Percentiles rank a stretch among this genome's conserved stretches.
These are phyloP conservation scores for Nemania sp. DNA, from an alignment of 2,329 filamentous ascomycete species.

Conservation along the genomic window DNA sequence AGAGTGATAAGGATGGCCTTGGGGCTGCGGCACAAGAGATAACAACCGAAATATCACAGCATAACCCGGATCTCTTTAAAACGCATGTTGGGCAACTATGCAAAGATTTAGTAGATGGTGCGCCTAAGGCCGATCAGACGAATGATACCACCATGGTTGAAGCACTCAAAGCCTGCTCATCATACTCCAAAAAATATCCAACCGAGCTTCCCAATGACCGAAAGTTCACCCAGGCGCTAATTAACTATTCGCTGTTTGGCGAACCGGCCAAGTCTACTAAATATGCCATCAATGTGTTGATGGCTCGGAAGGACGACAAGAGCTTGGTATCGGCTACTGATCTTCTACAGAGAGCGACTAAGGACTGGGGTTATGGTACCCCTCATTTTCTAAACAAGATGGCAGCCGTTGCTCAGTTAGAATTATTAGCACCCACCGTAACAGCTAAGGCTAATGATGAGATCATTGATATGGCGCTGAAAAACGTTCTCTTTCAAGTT, in stretches of 20 bases:
- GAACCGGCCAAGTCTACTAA: slow-evolving; percentile 83
- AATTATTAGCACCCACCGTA: slow-evolving; percentile 72
- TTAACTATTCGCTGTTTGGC: slow-evolving; percentile 81
- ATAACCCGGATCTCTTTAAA: slow-evolving; percentile 88
- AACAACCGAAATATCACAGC: slow-evolving; percentile 86
- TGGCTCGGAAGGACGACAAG: slow-evolving; percentile 74
- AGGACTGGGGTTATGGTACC: slow-evolving; percentile 72
- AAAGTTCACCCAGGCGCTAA: slow-evolving; percentile 79
- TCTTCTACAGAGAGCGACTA: slow-evolving; percentile 74
- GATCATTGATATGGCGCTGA: slow-evolving; percentile 78
- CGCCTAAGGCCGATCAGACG: slow-evolving; percentile 67
- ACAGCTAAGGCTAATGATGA: slow-evolving; percentile 73
- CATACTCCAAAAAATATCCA: slow-evolving; percentile 84
- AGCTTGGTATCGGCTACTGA: slow-evolving; percentile 82
- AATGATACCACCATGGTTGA: slow-evolving; percentile 81
- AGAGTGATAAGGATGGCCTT: slow-evolving; percentile 78
- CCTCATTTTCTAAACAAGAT: slow-evolving; percentile 77
- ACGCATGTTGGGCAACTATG: slow-evolving; percentile 91
- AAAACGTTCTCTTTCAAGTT: slow-evolving; percentile 72
- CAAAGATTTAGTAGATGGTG: slow-evolving; percentile 79
- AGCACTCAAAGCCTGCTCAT: slow-evolving; percentile 90
- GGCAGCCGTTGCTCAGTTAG: slow-evolving; percentile 72
- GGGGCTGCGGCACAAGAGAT: slow-evolving; percentile 83
- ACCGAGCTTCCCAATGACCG: slow-evolving; percentile 80
- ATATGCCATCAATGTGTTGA: slow-evolving; percentile 87